Percentiles rank a stretch among this genome's conserved stretches.
phyloP scores from a whole-genome alignment of 768 basidiomycete species.

The Zangia roseola region DNA sequence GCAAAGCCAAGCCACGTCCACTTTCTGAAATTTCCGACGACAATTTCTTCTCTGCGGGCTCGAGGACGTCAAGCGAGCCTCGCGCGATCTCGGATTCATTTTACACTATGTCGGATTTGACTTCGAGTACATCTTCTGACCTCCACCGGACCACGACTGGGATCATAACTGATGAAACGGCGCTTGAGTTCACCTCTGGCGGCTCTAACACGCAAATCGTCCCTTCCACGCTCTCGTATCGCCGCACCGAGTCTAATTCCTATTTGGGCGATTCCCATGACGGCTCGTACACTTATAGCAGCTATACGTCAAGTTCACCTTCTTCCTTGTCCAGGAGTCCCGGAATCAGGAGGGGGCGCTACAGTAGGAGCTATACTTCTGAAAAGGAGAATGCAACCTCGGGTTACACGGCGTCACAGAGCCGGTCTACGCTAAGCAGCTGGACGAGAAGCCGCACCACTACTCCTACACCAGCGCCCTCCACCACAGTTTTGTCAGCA shows the following conservation, averaged over 20 bases:
- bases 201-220: slow-evolving; percentile 44
- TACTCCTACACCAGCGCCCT: slow-evolving; percentile 33
- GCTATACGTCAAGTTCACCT: slow-evolving; percentile 42
- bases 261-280: slow-evolving; percentile 56
- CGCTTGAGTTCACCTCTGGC: slow-evolving; percentile 38
- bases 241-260: slow-evolving; percentile 53
- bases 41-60: slow-evolving; percentile 45
- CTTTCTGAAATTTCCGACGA: slow-evolving; percentile 41
- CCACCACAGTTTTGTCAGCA: slow-evolving; percentile 26
- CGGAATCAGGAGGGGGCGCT: slow-evolving; percentile 54
- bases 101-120: slow-evolving; percentile 33
- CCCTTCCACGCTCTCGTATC: slow-evolving; percentile 51
- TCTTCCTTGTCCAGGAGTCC: slow-evolving; percentile 57
- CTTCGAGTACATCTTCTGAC: slow-evolving; percentile 31
- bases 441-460: slow-evolving; percentile 34
- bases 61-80: slow-evolving; percentile 33
- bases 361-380: slow-evolving; percentile 38
- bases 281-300: slow-evolving; percentile 33
- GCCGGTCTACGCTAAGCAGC: slow-evolving; percentile 33
- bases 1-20: slow-evolving; percentile 29
- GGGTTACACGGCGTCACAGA: slow-evolving; percentile 34
- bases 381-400: slow-evolving; percentile 57
- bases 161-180: slow-evolving; percentile 39
- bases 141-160: slow-evolving; percentile 28
- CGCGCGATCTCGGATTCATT: slow-evolving; percentile 31